Conservation (phyloP, 768 basidiomycete species). For the Coprinopsis sp. region DNA sequence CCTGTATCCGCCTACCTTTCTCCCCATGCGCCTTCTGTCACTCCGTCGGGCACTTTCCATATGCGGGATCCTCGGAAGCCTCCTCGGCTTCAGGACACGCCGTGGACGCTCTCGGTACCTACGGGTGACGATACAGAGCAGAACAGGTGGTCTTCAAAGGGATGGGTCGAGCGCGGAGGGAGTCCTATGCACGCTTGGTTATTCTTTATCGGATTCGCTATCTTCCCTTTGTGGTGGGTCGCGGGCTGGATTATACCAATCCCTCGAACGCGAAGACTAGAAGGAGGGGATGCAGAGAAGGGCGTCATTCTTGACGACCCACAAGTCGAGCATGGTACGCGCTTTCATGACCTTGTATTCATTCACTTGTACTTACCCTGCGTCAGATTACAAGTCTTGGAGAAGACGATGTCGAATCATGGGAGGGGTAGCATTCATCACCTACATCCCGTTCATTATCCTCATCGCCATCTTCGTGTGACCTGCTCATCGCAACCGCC, state of each 20-base stretch:
- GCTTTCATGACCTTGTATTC: conserved; percentile 2
- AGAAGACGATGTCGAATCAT: conserved; percentile 71
- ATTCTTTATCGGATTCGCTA: conserved; percentile 70
- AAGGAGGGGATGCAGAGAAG: conserved; percentile 55
- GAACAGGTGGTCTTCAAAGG: conserved; percentile 26
- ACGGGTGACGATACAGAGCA: conserved; percentile 24
- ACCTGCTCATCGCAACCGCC: conserved; percentile 36
- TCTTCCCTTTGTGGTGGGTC: conserved; percentile 65
- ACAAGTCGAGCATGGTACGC: conserved; percentile 70
- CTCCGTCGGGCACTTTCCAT: conserved; percentile 56
- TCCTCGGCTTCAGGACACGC: conserved; percentile 50
- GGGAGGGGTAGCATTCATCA: conserved; percentile 61
- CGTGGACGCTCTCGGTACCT: conserved; percentile 56
- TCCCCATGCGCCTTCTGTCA: conserved; percentile 72
- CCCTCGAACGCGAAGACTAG: conserved; percentile 60
- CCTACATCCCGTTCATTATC: conserved; percentile 76
- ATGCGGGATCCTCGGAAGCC: conserved; percentile 79
- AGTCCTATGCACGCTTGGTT: conserved; percentile 71
- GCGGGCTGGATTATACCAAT: conserved; percentile 43
- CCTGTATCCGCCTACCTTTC: conserved; percentile 75
- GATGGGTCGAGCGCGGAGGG: conserved; percentile 44
- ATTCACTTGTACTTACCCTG: not conserved
- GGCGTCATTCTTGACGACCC: conserved; percentile 73
- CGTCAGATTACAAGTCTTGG: conserved; percentile 68
- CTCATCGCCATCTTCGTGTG: conserved; percentile 61